phyloP scores from a whole-genome alignment of 208 protist genomes.

The Naegleria gruberi region DNA sequence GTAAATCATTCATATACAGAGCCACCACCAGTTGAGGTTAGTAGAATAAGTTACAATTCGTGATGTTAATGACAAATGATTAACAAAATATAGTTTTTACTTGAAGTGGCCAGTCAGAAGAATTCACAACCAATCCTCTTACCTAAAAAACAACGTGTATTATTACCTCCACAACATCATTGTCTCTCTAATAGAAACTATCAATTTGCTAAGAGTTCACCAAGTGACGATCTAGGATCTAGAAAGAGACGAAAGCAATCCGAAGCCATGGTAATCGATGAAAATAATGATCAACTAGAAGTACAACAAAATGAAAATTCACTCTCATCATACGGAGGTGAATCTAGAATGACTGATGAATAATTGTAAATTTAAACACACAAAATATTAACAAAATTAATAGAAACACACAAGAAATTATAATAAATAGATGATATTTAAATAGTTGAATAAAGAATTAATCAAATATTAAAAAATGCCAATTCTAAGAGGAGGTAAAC shows the following conservation, averaged over 20 bases:
- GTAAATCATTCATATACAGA: constrained; percentile 8
- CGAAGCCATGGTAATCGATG: too few species aligned
- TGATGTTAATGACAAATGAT: background rate
- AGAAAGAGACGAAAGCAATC: background rate
- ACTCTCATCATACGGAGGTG: too few species aligned
- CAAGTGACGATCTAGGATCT: background rate
- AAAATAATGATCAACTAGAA: too few species aligned
- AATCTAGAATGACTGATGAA: too few species aligned
- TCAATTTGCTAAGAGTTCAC: background rate
- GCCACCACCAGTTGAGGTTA: background rate
- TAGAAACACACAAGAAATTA: too few species aligned
- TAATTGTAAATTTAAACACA: too few species aligned
- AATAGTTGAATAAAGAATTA: background rate
- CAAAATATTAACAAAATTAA: too few species aligned
- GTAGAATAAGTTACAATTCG: background rate
- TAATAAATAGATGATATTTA: background rate
- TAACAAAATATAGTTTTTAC: background rate
- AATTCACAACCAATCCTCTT: background rate
- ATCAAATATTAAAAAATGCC: background rate
- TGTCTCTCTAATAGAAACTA: background rate
- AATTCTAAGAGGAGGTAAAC: background rate
- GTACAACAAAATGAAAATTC: too few species aligned
- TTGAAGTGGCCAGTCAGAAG: constrained; percentile 1
- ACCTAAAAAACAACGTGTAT: background rate
- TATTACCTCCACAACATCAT: background rate